These are phyloP conservation scores for Trichoderma hamatum DNA, from an alignment of 2,329 filamentous ascomycete genomes.

Conservation along the genomic window DNA sequence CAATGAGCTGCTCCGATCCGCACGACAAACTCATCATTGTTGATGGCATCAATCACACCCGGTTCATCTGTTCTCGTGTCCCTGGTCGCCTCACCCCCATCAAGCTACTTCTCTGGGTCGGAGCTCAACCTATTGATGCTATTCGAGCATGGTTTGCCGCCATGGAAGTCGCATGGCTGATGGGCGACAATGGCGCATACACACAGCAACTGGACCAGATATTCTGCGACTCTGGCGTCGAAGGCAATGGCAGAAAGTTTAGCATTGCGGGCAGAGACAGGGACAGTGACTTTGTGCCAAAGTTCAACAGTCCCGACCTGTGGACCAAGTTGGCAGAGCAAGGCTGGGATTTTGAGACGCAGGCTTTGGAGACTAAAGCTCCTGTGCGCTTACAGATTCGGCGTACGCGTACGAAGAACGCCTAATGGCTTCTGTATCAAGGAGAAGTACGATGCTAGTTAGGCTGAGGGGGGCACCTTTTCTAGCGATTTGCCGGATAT, in stretches of 20 bases:
- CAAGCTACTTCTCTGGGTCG: constrained; percentile 43
- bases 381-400: constrained; percentile 40
- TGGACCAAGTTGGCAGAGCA: constrained; percentile 36
- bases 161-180: constrained; percentile 43
- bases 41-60: constrained; percentile 37
- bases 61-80: constrained; percentile 37
- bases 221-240: constrained; percentile 15
- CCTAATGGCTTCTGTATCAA: constrained; percentile 24
- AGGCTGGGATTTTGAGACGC: constrained; percentile 43
- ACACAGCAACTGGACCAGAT: constrained; percentile 30
- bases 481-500: background rate
- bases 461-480: background rate
- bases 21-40: constrained; percentile 34
- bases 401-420: constrained; percentile 34
- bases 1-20: constrained; percentile 32
- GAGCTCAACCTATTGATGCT: constrained; percentile 36
- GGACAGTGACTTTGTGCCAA: constrained; percentile 30
- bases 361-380: constrained; percentile 43
- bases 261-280: constrained; percentile 12
- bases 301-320: constrained; percentile 32
- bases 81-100: constrained; percentile 33
- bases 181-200: constrained; percentile 33
- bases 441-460: background rate
- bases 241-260: constrained; percentile 15
- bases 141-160: constrained; percentile 44